A percentile compares a stretch with the other conserved stretches of the same genome.
These are phyloP conservation scores for Chlamydomonas sp. DNA, from an alignment of 139 green algal genomes.

Conservation along the genomic window DNA sequence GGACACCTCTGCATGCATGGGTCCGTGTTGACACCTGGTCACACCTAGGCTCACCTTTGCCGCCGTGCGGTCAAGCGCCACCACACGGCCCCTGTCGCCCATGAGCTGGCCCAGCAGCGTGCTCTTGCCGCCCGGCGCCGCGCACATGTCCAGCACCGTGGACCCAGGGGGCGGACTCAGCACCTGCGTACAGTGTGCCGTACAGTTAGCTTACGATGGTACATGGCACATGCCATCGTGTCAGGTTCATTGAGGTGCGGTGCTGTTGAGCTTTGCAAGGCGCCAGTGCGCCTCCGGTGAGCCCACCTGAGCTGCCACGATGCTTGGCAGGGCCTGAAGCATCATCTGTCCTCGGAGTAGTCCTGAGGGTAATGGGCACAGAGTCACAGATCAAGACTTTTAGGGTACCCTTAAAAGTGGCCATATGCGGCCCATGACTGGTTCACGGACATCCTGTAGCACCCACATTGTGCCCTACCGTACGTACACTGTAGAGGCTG, in stretches of 20 bases:
- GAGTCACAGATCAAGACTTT: background rate
- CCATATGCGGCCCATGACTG: too few relatives aligned
- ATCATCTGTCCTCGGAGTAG: constrained; percentile 34
- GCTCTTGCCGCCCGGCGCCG: constrained; percentile 90
- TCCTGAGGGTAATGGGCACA: constrained; percentile 11
- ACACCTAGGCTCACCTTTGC: constrained; percentile 69
- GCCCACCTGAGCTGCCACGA: constrained; percentile 29
- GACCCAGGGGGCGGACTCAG: constrained; percentile 26
- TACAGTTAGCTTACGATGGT: too few relatives aligned
- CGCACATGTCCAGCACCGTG: constrained; percentile 58
- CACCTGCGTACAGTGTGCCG: background rate
- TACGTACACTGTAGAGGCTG: too few relatives aligned
- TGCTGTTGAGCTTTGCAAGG: background rate
- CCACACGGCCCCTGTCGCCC: constrained; percentile 43
- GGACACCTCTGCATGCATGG: too few relatives aligned
- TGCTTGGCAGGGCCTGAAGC: constrained; percentile 39
- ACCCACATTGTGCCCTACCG: too few relatives aligned
- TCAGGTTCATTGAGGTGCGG: background rate
- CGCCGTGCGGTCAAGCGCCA: constrained; percentile 86
- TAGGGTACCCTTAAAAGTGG: too few relatives aligned
- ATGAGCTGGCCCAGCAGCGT: constrained; percentile 81
- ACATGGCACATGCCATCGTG: background rate
- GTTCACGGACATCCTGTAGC: too few relatives aligned
- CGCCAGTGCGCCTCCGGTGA: background rate
- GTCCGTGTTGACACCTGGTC: too few relatives aligned